Conservation (phyloP, 148 eudicot genomes). For the Selenicereus undatus region DNA sequence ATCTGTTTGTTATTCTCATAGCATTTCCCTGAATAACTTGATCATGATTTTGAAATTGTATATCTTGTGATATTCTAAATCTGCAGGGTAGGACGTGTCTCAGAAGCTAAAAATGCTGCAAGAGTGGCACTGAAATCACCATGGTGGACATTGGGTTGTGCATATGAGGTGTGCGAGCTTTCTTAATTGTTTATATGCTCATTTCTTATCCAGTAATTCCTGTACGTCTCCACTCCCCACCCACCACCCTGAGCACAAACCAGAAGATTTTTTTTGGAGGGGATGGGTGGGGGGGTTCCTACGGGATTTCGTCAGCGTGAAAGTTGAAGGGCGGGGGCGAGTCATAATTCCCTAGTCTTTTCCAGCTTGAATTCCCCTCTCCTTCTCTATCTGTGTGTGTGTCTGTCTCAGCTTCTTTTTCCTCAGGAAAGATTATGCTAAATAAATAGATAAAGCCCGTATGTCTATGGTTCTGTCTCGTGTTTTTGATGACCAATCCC, state of each 20-base stretch:
- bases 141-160: slow-evolving; percentile 99
- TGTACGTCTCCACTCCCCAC: no score
- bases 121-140: slow-evolving; percentile 94
- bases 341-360: background rate
- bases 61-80: background rate
- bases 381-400: background rate
- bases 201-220: background rate
- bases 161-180: slow-evolving; percentile 49
- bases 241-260: no score
- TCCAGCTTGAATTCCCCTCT: no score
- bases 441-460: background rate
- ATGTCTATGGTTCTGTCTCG: background rate
- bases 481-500: background rate
- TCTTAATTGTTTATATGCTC: background rate
- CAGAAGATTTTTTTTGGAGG: no score
- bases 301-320: background rate
- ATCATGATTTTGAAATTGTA: background rate
- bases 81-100: slow-evolving; percentile 70
- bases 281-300: no score
- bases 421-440: background rate
- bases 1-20: background rate
- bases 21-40: background rate
- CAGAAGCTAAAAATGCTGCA: slow-evolving; percentile 95
- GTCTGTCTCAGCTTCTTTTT: background rate
- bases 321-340: background rate